phyloP scores from a whole-genome alignment of 2,329 filamentous ascomycete genomes.

The Nothophoma quercina region DNA sequence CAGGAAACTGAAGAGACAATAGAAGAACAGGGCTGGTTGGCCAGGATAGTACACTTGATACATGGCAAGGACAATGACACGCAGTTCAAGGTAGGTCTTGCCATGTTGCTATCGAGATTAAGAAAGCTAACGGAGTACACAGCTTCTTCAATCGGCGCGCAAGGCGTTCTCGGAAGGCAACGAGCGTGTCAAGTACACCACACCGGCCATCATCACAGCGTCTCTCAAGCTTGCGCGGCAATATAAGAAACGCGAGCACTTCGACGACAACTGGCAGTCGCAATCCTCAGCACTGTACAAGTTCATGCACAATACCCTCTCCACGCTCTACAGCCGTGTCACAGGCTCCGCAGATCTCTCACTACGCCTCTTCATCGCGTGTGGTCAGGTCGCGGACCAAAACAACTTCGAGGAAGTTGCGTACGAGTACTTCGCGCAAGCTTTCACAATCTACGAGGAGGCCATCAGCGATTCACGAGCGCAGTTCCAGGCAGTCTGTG shows the following conservation, averaged over 20 bases:
- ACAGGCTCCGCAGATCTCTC: slow-evolving; percentile 87
- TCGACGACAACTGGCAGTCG: slow-evolving; percentile 75
- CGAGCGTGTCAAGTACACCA: slow-evolving; percentile 95
- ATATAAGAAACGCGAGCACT: slow-evolving; percentile 91
- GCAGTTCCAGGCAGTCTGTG: slow-evolving; percentile 96
- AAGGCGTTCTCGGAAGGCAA: slow-evolving; percentile 92
- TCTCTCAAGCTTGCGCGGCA: slow-evolving; percentile 87
- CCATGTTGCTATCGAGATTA: too few species aligned
- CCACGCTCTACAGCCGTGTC: slow-evolving; percentile 85
- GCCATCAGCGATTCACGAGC: slow-evolving; percentile 93
- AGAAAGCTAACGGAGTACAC: slow-evolving; percentile 22
- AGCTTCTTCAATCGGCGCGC: slow-evolving; percentile 83
- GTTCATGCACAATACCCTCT: slow-evolving; percentile 90
- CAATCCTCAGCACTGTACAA: slow-evolving; percentile 88
- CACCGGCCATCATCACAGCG: slow-evolving; percentile 87
- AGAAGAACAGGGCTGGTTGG: slow-evolving; percentile 97
- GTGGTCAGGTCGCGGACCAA: slow-evolving; percentile 91
- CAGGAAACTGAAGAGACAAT: slow-evolving; percentile 95
- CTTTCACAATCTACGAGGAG: slow-evolving; percentile 98
- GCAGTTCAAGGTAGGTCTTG: slow-evolving; percentile 73
- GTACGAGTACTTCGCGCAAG: slow-evolving; percentile 98
- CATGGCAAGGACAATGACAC: slow-evolving; percentile 86
- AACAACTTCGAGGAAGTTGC: slow-evolving; percentile 93
- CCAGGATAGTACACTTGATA: slow-evolving; percentile 88
- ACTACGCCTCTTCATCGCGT: slow-evolving; percentile 87